Conservation (phyloP, 2,329 filamentous ascomycete genomes). For the Trichoderma pleuroti region DNA sequence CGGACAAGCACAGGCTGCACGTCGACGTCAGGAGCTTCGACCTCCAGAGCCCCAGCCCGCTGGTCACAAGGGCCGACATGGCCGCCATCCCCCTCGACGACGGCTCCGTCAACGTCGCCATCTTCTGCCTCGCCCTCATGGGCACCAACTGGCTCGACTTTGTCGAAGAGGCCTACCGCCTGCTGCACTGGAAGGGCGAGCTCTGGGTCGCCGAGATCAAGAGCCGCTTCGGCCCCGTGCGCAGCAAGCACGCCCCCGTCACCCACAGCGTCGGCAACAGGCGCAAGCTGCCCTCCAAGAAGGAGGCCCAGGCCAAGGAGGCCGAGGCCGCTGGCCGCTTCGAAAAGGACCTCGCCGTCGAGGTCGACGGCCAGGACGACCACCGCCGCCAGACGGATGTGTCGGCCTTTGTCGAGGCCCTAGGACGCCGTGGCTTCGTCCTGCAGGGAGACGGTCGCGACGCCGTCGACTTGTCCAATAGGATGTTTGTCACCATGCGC, state of each 20-base stretch:
- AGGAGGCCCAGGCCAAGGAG: conserved; percentile 44
- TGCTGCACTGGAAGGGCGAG: conserved; percentile 91
- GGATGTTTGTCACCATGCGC: conserved; percentile 97
- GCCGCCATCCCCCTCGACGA: conserved; percentile 74
- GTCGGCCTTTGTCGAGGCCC: conserved; percentile 77
- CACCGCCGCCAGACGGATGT: conserved; percentile 76
- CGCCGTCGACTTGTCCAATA: conserved; percentile 80
- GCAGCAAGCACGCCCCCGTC: conserved; percentile 43
- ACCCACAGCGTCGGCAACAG: conserved; percentile 70
- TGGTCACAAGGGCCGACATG: conserved; percentile 87
- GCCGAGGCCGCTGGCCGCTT: conserved; percentile 48
- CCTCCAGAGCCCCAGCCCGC: conserved; percentile 69
- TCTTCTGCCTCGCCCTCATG: conserved; percentile 97
- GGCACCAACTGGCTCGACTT: conserved; percentile 98
- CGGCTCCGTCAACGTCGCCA: conserved; percentile 75
- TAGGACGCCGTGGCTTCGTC: conserved; percentile 79
- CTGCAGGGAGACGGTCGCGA: conserved; percentile 60
- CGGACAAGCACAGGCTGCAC: conserved; percentile 61
- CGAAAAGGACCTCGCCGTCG: conserved; percentile 60
- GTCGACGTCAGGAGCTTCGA: conserved; percentile 82
- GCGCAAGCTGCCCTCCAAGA: conserved; percentile 38
- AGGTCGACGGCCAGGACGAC: conserved; percentile 65
- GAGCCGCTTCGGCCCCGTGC: conserved; percentile 64
- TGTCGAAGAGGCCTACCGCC: conserved; percentile 89
- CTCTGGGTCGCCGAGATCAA: conserved; percentile 98